Evolutionary conservation across 208 protist species (phyloP), one percentile per base, ranked within the genome.

Genomic region (Strigomonas galati): DNA sequence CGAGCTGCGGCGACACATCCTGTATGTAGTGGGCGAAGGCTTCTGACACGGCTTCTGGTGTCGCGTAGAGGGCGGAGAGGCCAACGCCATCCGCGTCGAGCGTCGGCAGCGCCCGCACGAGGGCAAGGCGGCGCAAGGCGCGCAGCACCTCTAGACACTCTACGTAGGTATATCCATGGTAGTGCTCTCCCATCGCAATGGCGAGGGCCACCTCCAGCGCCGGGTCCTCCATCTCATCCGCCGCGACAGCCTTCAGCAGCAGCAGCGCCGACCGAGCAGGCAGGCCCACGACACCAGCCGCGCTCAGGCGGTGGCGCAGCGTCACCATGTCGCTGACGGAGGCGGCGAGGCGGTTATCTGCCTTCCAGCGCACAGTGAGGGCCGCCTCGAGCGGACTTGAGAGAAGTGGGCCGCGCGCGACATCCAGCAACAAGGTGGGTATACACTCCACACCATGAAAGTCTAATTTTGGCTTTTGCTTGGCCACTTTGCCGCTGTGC

Each of bases 131-230:
- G 26, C 90, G 82, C 35, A 95, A 74, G 48, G 79, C 88, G 27
- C 90, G 86, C 58, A 95, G 81, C 62, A 89, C 51, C 72, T 93
- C 90, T 1, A 95, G 74, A 53, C 85, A 89, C 65, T 93, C 82
- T 9, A 62, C 70, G 43, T 64, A 54, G n/a, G 28, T 71, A 71
- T 86, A 92, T 0, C 71, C 65, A 63, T 87, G 44, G 59, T 90
- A 95, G 58, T 88, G 67, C 67, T 95, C 90, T 0, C 75, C 86
- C 32, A 84, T 70, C 32, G 90, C 87, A 31, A 95, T 84, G 40
- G 73, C 82, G 27, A 95, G 65, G 17, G 84, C 73, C n/a, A 93
- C 81, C 15, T 81, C 80, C 55, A 92, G 43, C 35, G 84, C 76
- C 10, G 90, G 90, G 49, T 87, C 72, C 58, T 90, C 83, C 44